Evolutionary conservation across 78 protist genomes (phyloP).

Genomic region (Acrasis kona): DNA sequence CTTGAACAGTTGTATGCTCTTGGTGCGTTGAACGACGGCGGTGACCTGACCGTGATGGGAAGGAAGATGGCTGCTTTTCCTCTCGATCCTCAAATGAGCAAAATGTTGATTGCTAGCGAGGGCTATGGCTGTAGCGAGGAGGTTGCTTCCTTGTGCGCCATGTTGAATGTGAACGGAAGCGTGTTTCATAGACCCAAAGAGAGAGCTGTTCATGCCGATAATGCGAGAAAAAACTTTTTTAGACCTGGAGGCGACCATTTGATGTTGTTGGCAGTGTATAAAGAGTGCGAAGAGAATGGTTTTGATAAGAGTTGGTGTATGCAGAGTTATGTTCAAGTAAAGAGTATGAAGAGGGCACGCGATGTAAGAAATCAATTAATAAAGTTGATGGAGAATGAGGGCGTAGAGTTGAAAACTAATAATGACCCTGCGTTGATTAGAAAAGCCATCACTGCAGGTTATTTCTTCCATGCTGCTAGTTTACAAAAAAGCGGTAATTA

Average conservation of each 20-base stretch:
- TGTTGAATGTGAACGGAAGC: constrained; percentile 74
- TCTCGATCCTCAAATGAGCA: constrained; percentile 82
- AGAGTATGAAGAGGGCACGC: constrained; percentile 83
- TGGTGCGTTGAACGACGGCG: constrained; percentile 87
- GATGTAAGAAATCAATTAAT: constrained; percentile 89
- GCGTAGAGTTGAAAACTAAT: constrained; percentile 23
- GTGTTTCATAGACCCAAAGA: constrained; percentile 88
- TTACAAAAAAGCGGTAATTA: not conserved
- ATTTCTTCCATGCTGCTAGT: constrained; percentile 61
- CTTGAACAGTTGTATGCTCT: constrained; percentile 74
- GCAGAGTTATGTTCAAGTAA: constrained; percentile 85
- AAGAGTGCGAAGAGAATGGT: constrained; percentile 75
- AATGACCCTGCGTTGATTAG: constrained; percentile 43
- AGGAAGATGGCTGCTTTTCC: constrained; percentile 98
- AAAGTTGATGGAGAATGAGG: constrained; percentile 70
- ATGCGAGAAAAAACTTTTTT: constrained; percentile 42
- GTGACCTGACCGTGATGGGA: constrained; percentile 93
- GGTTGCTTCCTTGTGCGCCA: constrained; percentile 66
- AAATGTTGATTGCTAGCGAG: constrained; percentile 70
- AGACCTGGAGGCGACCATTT: constrained; percentile 86
- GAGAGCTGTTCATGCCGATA: constrained; percentile 61
- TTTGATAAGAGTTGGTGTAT: constrained; percentile 82
- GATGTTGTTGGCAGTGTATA: constrained; percentile 70
- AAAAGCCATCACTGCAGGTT: constrained; percentile 80
- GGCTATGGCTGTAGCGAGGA: constrained; percentile 45